phyloP scores from a whole-genome alignment of 73 alveolate species.

The Paramecium primaurelia region DNA sequence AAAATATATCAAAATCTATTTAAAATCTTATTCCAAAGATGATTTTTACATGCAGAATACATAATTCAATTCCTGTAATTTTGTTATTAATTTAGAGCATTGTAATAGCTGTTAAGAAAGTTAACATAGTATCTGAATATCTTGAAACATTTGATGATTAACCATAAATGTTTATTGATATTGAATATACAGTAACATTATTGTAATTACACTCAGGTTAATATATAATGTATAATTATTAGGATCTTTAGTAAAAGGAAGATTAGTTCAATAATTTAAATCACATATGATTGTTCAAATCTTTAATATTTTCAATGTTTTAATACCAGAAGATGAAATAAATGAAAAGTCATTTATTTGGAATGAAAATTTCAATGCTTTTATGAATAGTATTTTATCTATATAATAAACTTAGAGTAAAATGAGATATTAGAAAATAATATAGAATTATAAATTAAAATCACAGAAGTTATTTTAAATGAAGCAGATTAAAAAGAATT shows the following conservation, averaged over 20 bases:
- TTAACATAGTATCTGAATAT: background rate
- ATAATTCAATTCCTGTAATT: constrained; percentile 2
- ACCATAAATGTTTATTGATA: background rate
- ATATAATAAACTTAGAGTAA: background rate
- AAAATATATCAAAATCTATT: background rate
- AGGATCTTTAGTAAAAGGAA: background rate
- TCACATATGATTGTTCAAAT: background rate
- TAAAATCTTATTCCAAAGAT: background rate
- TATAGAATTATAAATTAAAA: background rate
- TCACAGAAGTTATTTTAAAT: background rate
- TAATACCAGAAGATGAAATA: background rate
- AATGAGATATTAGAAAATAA: background rate
- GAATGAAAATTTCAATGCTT: background rate
- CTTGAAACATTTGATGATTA: background rate
- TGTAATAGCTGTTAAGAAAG: background rate
- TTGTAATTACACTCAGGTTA: background rate
- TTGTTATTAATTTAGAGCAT: background rate
- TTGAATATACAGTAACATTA: constrained; percentile 17
- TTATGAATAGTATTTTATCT: background rate
- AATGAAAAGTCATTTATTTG: background rate
- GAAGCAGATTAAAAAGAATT: background rate
- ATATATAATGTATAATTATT: background rate
- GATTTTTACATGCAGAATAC: background rate
- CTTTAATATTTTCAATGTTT: background rate
- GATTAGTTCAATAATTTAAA: background rate